A percentile compares a stretch with the other conserved stretches of the same genome.
These are phyloP conservation scores for Omphalea diandra DNA, from an alignment of 441 rosid species.

Conservation along the genomic window DNA sequence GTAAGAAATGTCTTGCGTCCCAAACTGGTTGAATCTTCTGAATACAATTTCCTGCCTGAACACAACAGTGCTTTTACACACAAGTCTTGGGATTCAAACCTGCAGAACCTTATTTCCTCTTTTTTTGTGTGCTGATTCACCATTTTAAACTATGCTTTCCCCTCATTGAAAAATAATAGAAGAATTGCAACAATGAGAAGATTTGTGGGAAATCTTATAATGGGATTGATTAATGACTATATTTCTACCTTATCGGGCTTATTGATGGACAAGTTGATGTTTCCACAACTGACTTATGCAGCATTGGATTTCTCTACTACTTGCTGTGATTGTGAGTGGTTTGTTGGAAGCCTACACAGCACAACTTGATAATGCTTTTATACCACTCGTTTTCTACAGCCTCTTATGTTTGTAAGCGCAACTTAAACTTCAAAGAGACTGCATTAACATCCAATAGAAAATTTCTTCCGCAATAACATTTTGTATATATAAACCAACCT, in stretches of 20 bases:
- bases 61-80: not conserved
- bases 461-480: not conserved
- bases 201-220: not conserved
- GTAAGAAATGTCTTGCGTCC: too few relatives aligned
- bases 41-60: not conserved
- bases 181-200: not conserved
- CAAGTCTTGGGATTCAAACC: not conserved
- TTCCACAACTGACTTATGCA: slow-evolving; percentile 36
- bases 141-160: not conserved
- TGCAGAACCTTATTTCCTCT: not conserved
- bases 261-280: slow-evolving; percentile 15
- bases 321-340: slow-evolving; percentile 74
- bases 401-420: slow-evolving; percentile 70
- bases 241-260: not conserved
- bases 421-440: not conserved
- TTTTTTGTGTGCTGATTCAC: not conserved
- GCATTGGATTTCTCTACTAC: slow-evolving; percentile 83
- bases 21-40: not conserved
- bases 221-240: not conserved
- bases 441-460: not conserved
- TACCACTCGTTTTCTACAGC: slow-evolving; percentile 92
- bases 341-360: slow-evolving; percentile 96
- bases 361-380: slow-evolving; percentile 92
- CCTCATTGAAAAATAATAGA: not conserved
- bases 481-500: slow-evolving; percentile 7